Base-by-base conservation (phyloP, 768 basidiomycete genomes). In the Gloeopeniophorella convolvens region DNA sequence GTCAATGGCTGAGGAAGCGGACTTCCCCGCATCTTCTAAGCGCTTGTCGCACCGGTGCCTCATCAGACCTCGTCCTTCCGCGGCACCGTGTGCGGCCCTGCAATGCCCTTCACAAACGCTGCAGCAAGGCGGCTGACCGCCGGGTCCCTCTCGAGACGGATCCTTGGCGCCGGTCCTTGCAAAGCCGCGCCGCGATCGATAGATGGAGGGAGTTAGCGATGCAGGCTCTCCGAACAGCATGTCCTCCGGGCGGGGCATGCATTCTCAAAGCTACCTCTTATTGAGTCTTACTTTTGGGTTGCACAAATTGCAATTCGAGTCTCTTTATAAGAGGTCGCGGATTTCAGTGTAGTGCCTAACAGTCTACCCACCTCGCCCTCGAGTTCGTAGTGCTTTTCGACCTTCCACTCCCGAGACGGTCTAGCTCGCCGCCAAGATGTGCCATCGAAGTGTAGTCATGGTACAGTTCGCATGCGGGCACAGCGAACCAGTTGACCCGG, bases 301-400 rank as follows among this genome's bases (percentile, higher is more conserved):
- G 41, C 51, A 53, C 41, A 54, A 54, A 54, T 54, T 54, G 41
- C 46, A 54, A 54, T 54, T 48, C 30, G 26, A 43, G 31, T 33
- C 20, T 36, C 44, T 39, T 48, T 48, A 54, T 48, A 54, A 54
- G 24, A 44, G 34, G 42, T 21, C 35, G 42, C 41, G 15, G n/a
- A n/a, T n/a, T 39, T 11, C 2, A 15, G 46, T 28, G 30, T 32
- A 24, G n/a, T n/a, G n/a, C n/a, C n/a, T n/a, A n/a, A n/a, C 5
- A 8, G 23, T 48, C 20, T 18, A 2, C 42, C 42, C 42, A 48
- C 41, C 23, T 28, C 34, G n/a, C n/a, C n/a, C n/a, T n/a, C n/a
- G n/a, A 43, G 42, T 33, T 39, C 52, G 33, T 30, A 7, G 36
- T 32, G 21, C 44, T 11, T 31, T 21, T 31, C 47, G 20, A 21